phyloP scores from a whole-genome alignment of 306 rosid genomes.

The Astragalus glycyphyllos region DNA sequence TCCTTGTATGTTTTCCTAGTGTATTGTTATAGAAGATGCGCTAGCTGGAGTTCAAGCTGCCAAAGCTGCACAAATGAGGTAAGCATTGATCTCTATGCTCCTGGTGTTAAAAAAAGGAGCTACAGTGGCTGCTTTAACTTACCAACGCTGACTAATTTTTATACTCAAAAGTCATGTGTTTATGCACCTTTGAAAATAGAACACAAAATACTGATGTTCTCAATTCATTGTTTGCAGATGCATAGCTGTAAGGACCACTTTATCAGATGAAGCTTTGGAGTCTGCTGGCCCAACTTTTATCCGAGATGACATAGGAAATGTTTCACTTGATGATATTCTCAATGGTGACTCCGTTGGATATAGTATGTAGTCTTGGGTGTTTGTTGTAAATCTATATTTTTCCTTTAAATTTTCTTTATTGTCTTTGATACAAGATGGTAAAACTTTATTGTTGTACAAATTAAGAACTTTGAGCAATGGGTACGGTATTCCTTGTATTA shows the following conservation, averaged over 20 bases:
- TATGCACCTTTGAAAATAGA: constrained; percentile 20
- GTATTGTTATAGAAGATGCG: constrained; percentile 96
- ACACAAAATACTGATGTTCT: constrained; percentile 28
- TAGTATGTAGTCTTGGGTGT: constrained; percentile 87
- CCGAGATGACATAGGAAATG: constrained; percentile 80
- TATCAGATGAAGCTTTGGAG: constrained; percentile 73
- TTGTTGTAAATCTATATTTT: constrained; percentile 52
- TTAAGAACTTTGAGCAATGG: constrained; percentile 47
- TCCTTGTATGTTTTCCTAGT: constrained; percentile 55
- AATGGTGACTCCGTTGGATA: constrained; percentile 78
- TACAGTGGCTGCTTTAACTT: constrained; percentile 24
- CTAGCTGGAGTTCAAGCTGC: constrained; percentile 98
- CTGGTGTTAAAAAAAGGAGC: constrained; percentile 4
- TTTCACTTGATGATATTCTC: constrained; percentile 90
- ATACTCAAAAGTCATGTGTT: constrained; percentile 13
- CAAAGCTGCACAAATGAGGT: constrained; percentile 95
- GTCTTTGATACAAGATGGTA: constrained; percentile 58
- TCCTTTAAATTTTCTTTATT: constrained; percentile 56
- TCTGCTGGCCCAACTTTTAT: constrained; percentile 76
- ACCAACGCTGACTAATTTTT: constrained; percentile 24
- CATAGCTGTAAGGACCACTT: constrained; percentile 89
- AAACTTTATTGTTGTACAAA: constrained; percentile 47
- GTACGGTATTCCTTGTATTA: constrained; percentile 48
- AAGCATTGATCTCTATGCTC: constrained; percentile 29
- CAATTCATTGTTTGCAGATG: constrained; percentile 61